Base-by-base conservation (phyloP, 805 yeast species). In the Candida boleticola region DNA sequence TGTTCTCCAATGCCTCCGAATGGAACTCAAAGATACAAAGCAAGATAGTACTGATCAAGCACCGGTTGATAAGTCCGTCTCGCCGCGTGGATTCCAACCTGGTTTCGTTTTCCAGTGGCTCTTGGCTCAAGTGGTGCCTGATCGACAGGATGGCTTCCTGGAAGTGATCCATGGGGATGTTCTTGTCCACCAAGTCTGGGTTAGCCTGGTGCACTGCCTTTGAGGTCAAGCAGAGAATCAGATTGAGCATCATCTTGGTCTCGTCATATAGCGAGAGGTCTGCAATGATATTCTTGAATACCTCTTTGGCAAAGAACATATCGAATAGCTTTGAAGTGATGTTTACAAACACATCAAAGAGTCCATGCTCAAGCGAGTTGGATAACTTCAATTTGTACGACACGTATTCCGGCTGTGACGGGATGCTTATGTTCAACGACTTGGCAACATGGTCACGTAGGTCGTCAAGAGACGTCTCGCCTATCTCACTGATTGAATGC, bases 21-120 rank as follows among this genome's bases (percentile, higher is more conserved):
- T 63, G 62, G 49, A 67, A 54, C 48, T 68, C 74, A 49, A 64
- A 66, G 11, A 68, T 56, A 31, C 72, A 64, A 14, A 68, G 54
- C 13, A 68, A 47, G 14, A 58, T 59, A 1, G 73, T 66, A 45
- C 70, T 63, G 21, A 68, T 45, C 26, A 68, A 56, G 38, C 74
- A 68, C 21, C 71, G 50, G 1, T 66, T 57, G 22, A 60, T 59
- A 13, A 59, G 53, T 2, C 64, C 66, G 18, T 48, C 27, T 14
- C 36, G 17, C 20, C 5, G n/a, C 17, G 11, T 21, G n/a, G 19
- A 11, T 11, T 23, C 27, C 27, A 7, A 7, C 7, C 27, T 11
- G 10, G 27, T 53, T 4, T 60, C 26, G 17, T 14, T 14, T 4
- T 33, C 36, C 17, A 20, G 19, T 9, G 36, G 26, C 14, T 21